Evolutionary conservation across 1,139 yeast genomes (phyloP).

Genomic region (Yamadazyma conglobata): DNA sequence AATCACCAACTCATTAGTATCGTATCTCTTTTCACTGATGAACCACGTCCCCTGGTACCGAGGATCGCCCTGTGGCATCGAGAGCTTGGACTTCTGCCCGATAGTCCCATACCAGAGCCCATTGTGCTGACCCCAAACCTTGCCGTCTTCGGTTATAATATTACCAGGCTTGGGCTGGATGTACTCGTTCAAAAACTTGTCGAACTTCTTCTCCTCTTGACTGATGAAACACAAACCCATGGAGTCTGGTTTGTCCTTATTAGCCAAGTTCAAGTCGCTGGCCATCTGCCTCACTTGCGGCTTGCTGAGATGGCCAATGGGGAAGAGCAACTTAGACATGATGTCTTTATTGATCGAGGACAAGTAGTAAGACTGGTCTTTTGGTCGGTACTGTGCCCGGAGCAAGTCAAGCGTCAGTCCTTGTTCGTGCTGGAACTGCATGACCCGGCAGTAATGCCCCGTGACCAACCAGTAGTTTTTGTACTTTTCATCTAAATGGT

Average conservation of each 20-base stretch:
- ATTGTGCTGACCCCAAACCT: slow-evolving; percentile 72
- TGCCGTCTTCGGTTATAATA: slow-evolving; percentile 69
- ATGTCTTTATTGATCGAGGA: slow-evolving; percentile 57
- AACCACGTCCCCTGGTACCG: slow-evolving; percentile 78
- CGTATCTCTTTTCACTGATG: slow-evolving; percentile 65
- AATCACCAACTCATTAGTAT: slow-evolving; percentile 69
- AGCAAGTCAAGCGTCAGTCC: slow-evolving; percentile 43
- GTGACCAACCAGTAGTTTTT: slow-evolving; percentile 81
- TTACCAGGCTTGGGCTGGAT: slow-evolving; percentile 72
- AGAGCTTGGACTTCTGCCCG: slow-evolving; percentile 66
- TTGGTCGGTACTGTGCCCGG: slow-evolving; percentile 55
- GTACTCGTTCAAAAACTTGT: slow-evolving; percentile 73
- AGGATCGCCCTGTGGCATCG: slow-evolving; percentile 58
- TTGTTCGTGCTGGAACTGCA: slow-evolving; percentile 23
- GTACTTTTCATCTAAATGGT: slow-evolving; percentile 43
- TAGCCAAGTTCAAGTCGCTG: slow-evolving; percentile 45
- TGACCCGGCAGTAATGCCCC: slow-evolving; percentile 82
- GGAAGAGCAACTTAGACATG: slow-evolving; percentile 58
- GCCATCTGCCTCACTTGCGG: slow-evolving; percentile 75
- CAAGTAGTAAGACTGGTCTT: slow-evolving; percentile 90
- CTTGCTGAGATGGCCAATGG: slow-evolving; percentile 74
- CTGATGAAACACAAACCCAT: slow-evolving; percentile 94
- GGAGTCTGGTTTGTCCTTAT: slow-evolving; percentile 82
- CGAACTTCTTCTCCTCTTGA: slow-evolving; percentile 66
- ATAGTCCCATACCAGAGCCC: slow-evolving; percentile 95